Base-by-base conservation (phyloP, 352 stramenopile genomes). In the Globisporangium cylindrosporum region DNA sequence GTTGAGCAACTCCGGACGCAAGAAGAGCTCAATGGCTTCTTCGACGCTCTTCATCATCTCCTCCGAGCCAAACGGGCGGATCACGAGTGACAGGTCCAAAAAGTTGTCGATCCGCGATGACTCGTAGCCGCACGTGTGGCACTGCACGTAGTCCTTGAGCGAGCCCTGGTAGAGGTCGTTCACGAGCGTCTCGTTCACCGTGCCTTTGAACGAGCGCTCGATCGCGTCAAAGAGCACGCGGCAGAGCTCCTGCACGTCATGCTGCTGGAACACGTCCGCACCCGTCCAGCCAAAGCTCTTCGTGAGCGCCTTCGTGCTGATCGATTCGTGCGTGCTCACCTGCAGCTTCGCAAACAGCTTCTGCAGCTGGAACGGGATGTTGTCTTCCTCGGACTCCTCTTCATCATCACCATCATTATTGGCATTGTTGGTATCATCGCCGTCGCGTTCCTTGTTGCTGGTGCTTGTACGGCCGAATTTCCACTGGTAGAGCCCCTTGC, bases 271-370 rank as follows among this genome's bases (percentile, higher is more conserved):
- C 6, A 94, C 89, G 46, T 97, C 85, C 12, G 78, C 76, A 34
- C 86, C 90, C 0, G 89, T 96, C 92, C 93, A 98, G 3, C 91
- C 92, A 73, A 98, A 98, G 73, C 88, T 97, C 67, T 95, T 93
- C 4, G 91, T 97, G 48, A 98, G 67, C 22, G 86, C 89, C 67
- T 93, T 93, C 1, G 86, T 94, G 9, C 78, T 88, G 57, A 94
- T 92, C 0, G 86, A 73, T 22, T 89, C 72, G 32, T 86, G 69
- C n/a, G 75, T 80, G 2, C 84, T 95, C 22, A 93, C 62, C 61
- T 98, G 89, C 32, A 98, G 77, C 70, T 94, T 92, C 59, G 88
- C 90, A 75, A 98, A 98, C 7, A 98, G 80, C 34, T 91, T 92
- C 71, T 98, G 92, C n/a, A 98, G 75, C 68, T 97, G 90, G 59